phyloP scores from a whole-genome alignment of 305 asterid species.

The Fraxinus albicans region DNA sequence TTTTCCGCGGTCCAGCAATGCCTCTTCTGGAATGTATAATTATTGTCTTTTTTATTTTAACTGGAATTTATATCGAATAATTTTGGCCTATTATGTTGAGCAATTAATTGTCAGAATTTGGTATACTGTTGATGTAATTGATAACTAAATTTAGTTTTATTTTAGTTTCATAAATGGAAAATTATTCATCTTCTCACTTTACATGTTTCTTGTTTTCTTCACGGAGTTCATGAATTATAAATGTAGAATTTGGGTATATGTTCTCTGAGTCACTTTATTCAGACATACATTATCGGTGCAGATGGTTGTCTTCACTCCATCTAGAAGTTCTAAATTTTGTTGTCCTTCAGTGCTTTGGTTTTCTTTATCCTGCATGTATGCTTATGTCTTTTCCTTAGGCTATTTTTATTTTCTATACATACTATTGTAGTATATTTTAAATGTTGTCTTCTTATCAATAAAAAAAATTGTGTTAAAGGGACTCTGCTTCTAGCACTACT shows the following conservation, averaged over 20 bases:
- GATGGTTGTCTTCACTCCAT: not conserved
- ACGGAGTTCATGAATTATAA: not conserved
- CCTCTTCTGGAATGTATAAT: slow-evolving; percentile 72
- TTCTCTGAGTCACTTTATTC: not conserved
- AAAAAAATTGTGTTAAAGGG: slow-evolving; percentile 40
- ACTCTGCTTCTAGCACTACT: slow-evolving; percentile 49
- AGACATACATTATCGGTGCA: not conserved
- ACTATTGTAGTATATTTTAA: not conserved
- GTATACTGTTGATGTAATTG: not conserved
- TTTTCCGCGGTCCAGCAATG: slow-evolving; percentile 87
- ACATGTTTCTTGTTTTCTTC: slow-evolving; percentile 13
- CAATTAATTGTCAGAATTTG: not conserved
- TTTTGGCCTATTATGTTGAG: not conserved
- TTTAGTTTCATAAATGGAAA: not conserved
- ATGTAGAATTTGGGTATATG: not conserved
- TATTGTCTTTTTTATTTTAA: not conserved
- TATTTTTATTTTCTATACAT: not conserved
- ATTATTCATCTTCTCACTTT: not conserved
- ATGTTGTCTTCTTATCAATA: not conserved
- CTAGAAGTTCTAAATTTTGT: not conserved
- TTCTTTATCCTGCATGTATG: not conserved
- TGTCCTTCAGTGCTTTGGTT: not conserved
- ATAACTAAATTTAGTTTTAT: not conserved
- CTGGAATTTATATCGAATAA: not conserved
- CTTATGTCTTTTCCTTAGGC: not conserved